A percentile compares a stretch with the other conserved stretches of the same genome.
These are phyloP conservation scores for Leccinum fibrillosum DNA, from an alignment of 768 basidiomycete species.

Conservation along the genomic window DNA sequence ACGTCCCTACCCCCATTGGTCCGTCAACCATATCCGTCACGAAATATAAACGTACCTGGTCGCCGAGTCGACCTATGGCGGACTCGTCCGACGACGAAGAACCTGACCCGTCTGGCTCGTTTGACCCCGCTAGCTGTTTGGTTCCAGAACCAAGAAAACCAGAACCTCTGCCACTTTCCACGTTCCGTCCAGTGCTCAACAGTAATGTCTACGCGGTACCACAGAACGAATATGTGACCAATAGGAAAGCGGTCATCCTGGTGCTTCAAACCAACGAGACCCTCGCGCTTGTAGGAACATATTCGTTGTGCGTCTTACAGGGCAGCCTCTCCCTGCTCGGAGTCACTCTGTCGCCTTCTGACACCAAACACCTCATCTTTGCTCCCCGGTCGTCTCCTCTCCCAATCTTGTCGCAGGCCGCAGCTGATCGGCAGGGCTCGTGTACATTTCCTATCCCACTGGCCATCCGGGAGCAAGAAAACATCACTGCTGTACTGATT, in stretches of 20 bases:
- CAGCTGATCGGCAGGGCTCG: conserved; percentile 10
- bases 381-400: conserved; percentile 80
- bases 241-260: conserved; percentile 35
- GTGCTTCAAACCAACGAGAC: conserved; percentile 47
- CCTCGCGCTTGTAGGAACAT: conserved; percentile 67
- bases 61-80: conserved; percentile 49
- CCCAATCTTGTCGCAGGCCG: conserved; percentile 44
- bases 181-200: conserved; percentile 44
- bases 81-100: conserved; percentile 52
- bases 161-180: conserved; percentile 38
- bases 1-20: conserved; percentile 13
- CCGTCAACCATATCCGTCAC: conserved; percentile 14
- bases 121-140: not conserved
- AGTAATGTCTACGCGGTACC: conserved; percentile 32
- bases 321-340: conserved; percentile 63
- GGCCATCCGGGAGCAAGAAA: conserved; percentile 9
- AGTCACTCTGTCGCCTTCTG: conserved; percentile 42
- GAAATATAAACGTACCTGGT: conserved; percentile 45
- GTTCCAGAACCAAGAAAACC: conserved; percentile 5
- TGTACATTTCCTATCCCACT: conserved; percentile 14
- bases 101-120: conserved; percentile 3
- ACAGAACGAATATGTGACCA: not conserved
- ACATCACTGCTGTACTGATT: conserved; percentile 48
- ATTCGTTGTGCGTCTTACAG: conserved; percentile 56
- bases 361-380: conserved; percentile 51